Evolutionary conservation across 208 protist genomes (phyloP), one percentile per base, ranked within the genome.

Genomic region (Crithidia sp.): DNA sequence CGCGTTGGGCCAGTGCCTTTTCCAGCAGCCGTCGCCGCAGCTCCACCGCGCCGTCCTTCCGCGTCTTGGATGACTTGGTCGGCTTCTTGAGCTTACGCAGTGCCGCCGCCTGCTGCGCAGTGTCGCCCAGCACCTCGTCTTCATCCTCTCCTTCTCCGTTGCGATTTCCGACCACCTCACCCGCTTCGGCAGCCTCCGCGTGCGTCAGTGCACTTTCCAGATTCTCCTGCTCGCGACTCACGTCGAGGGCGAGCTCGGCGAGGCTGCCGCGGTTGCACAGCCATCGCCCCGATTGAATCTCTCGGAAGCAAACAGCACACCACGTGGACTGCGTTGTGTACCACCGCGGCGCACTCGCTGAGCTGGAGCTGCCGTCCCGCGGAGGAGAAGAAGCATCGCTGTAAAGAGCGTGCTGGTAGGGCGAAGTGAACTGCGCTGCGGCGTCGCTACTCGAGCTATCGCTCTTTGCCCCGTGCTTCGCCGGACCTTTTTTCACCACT

Each of bases 211-310:
- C 43, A 36, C 67, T 57, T 59, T 69, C 74, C 45, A 75, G 28
- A n/a, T 60, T 67, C 60, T 75, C 80, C 49, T 79, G 75, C 55
- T 85, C 76, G 41, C 62, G 43, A 44, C 74, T 75, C 36, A 93
- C 72, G 60, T 79, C 75, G 44, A 85, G 50, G n/a, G 88, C 86
- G 55, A 82, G 59, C 43, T 82, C 67, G 3, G 71, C 45, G n/a
- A 93, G 76, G 36, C 75, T 82, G 44, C 75, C 78, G 53, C 73
- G 76, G 50, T 93, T 93, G 64, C 87, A 67, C 55, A 93, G 62
- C 54, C 63, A 57, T 12, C 78, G 69, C 8, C 83, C 88, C 4
- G 67, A 49, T 14, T 74, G 68, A 56, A 93, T 90, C n/a, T 71
- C 66, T 37, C 67, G 56, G n/a, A 90, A 72, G 67, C 88, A 89